A percentile compares a stretch with the other conserved stretches of the same genome.
phyloP scores from a whole-genome alignment of 2,329 filamentous ascomycete genomes.

The Cladosporium sp. region DNA sequence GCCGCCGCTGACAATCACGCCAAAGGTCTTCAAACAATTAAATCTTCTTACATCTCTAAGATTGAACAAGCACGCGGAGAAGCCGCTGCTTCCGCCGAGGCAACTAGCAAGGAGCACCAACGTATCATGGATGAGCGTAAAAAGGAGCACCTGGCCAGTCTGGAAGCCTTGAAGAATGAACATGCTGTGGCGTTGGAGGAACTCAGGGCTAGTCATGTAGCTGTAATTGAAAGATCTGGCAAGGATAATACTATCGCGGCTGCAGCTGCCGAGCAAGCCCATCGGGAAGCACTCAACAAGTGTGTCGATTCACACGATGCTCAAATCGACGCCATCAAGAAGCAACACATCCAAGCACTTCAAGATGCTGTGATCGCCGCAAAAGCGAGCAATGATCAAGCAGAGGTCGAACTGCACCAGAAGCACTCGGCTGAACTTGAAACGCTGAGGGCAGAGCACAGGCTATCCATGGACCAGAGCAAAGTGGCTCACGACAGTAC shows the following conservation, averaged over 20 bases:
- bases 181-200: conserved; percentile 13
- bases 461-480: background rate
- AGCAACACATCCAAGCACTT: background rate
- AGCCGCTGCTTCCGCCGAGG: background rate
- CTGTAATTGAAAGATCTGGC: conserved; percentile 4
- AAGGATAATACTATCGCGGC: background rate
- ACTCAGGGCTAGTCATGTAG: conserved; percentile 7
- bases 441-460: conserved; percentile 10
- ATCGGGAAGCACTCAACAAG: background rate
- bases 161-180: conserved; percentile 9
- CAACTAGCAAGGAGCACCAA: conserved; percentile 7
- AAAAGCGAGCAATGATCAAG: background rate
- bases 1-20: conserved; percentile 9
- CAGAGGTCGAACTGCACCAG: background rate
- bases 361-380: background rate
- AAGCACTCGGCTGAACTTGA: background rate
- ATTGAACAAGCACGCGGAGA: background rate
- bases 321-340: conserved; percentile 10
- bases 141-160: background rate
- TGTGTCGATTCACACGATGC: conserved; percentile 6
- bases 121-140: background rate
- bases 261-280: background rate
- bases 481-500: background rate
- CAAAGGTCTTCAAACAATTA: conserved; percentile 2
- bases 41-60: background rate